These are phyloP conservation scores for Trichoderma sp. DNA, from an alignment of 2,329 filamentous ascomycete species.

Conservation along the genomic window DNA sequence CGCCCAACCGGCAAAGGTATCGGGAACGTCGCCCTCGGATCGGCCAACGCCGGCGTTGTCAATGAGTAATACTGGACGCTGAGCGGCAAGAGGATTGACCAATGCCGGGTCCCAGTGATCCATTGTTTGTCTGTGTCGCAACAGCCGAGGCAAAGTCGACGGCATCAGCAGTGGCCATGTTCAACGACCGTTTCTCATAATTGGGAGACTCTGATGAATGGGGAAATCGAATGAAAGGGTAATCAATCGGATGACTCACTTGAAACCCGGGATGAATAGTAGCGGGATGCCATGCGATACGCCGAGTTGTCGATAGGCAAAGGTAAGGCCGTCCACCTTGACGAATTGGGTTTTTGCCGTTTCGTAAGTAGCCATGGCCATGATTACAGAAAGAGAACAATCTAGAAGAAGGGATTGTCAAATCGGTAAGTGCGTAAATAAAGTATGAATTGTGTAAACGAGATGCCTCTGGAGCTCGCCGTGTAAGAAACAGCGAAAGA, in stretches of 20 bases:
- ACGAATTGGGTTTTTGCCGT: slow-evolving; percentile 33
- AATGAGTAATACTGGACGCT: slow-evolving; percentile 37
- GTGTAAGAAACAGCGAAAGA: background rate
- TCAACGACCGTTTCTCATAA: background rate
- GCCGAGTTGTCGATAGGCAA: slow-evolving; percentile 38
- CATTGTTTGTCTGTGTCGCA: slow-evolving; percentile 37
- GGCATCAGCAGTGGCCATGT: background rate
- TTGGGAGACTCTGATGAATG: background rate
- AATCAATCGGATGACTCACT: slow-evolving; percentile 28
- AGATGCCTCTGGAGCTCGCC: background rate
- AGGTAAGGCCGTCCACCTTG: slow-evolving; percentile 34
- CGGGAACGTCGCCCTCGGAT: slow-evolving; percentile 44
- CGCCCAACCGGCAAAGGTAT: slow-evolving; percentile 35
- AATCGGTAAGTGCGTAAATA: background rate
- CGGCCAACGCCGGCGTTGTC: slow-evolving; percentile 52
- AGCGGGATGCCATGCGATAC: slow-evolving; percentile 34
- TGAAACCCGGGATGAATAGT: slow-evolving; percentile 36
- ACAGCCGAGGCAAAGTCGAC: background rate
- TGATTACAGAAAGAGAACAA: background rate
- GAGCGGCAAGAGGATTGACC: slow-evolving; percentile 45
- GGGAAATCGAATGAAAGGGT: background rate
- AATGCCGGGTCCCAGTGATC: slow-evolving; percentile 47
- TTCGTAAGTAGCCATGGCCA: slow-evolving; percentile 34
- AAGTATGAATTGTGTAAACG: background rate
- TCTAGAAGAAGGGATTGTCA: background rate